Evolutionary conservation across 2,329 filamentous ascomycete genomes (phyloP).

Genomic region (Didymella arachidicola): DNA sequence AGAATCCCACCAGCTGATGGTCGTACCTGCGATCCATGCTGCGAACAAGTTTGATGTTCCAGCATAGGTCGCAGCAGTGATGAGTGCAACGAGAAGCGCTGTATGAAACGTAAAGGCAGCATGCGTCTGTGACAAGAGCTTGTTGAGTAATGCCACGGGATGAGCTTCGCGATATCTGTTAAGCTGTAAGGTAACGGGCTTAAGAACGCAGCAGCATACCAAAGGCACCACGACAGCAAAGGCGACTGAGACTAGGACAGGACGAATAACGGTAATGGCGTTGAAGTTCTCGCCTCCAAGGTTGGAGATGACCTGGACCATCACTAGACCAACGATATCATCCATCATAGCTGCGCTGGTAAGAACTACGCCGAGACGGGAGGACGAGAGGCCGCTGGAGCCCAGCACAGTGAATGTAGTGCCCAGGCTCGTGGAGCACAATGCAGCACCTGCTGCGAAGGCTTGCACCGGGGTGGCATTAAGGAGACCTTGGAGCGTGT

Average conservation of each 20-base stretch:
- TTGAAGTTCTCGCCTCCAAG: slow-evolving; percentile 59
- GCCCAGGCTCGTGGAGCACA: slow-evolving; percentile 77
- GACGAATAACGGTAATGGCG: slow-evolving; percentile 57
- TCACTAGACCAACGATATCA: slow-evolving; percentile 78
- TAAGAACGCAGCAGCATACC: slow-evolving; percentile 56
- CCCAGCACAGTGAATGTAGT: slow-evolving; percentile 72
- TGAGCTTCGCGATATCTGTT: slow-evolving; percentile 43
- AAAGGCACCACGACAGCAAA: slow-evolving; percentile 61
- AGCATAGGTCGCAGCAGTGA: slow-evolving; percentile 64
- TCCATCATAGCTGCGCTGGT: slow-evolving; percentile 81
- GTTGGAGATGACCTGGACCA: slow-evolving; percentile 77
- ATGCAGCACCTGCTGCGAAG: slow-evolving; percentile 75
- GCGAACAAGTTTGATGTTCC: slow-evolving; percentile 70
- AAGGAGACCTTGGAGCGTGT: slow-evolving; percentile 62
- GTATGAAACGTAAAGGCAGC: slow-evolving; percentile 60
- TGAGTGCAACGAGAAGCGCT: slow-evolving; percentile 57
- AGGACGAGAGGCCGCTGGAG: slow-evolving; percentile 65
- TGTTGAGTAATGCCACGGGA: slow-evolving; percentile 29
- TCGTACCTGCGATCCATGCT: slow-evolving; percentile 66
- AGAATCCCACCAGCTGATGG: slow-evolving; percentile 67
- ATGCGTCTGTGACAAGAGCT: slow-evolving; percentile 39
- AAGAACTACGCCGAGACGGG: slow-evolving; percentile 68
- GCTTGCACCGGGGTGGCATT: slow-evolving; percentile 65
- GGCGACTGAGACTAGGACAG: slow-evolving; percentile 61
- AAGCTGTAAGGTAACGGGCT: slow-evolving; percentile 52